phyloP scores from a whole-genome alignment of 2,329 filamentous ascomycete genomes.

The Trichoderma polysporum region DNA sequence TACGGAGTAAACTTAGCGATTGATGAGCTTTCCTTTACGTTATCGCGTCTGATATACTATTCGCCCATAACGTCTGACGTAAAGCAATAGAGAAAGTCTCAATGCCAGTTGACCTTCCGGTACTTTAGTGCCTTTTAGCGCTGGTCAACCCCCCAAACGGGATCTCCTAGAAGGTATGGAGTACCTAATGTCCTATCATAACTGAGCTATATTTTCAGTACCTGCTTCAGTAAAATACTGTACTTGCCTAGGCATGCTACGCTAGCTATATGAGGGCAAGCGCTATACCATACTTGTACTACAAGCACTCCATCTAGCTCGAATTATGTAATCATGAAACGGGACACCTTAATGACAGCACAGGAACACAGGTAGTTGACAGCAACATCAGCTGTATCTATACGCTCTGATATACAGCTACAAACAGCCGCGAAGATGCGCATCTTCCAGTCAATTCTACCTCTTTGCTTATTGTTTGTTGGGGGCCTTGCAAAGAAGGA shows the following conservation, averaged over 20 bases:
- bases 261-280: background rate
- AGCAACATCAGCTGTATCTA: background rate
- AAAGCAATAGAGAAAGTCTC: background rate
- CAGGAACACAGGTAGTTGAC: slow-evolving; percentile 13
- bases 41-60: background rate
- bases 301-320: background rate
- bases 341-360: slow-evolving; percentile 9
- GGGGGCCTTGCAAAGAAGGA: slow-evolving; percentile 65
- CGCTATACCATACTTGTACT: background rate
- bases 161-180: background rate
- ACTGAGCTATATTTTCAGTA: background rate
- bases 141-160: background rate
- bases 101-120: slow-evolving; percentile 25
- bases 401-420: slow-evolving; percentile 16
- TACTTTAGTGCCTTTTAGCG: too few species aligned
- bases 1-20: background rate
- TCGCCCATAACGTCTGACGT: background rate
- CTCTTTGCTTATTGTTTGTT: slow-evolving; percentile 61
- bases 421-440: slow-evolving; percentile 58
- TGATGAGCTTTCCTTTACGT: background rate
- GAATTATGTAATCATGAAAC: background rate
- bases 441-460: slow-evolving; percentile 62
- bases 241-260: too few species aligned
- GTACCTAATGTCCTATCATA: background rate
- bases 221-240: too few species aligned